phyloP scores from a whole-genome alignment of 2,329 filamentous ascomycete species.

The Microdochium nivale region DNA sequence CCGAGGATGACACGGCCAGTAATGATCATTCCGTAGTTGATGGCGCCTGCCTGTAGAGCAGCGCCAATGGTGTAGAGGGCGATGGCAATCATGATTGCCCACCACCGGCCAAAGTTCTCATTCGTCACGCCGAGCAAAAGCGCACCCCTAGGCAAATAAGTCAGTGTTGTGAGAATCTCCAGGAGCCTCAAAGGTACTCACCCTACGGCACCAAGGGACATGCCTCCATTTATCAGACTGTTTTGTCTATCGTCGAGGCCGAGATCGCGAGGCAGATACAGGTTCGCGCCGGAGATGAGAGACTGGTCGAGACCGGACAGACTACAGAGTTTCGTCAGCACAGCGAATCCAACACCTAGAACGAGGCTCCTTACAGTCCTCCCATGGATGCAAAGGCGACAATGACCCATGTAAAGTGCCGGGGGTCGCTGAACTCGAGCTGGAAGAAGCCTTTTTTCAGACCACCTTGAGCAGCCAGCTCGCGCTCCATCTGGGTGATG shows the following conservation, averaged over 20 bases:
- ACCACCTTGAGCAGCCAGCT: constrained; percentile 22
- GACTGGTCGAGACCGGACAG: constrained; percentile 67
- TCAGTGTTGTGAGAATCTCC: not conserved
- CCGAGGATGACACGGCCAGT: constrained; percentile 60
- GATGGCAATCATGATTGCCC: constrained; percentile 61
- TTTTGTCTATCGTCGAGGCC: constrained; percentile 46
- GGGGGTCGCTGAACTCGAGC: constrained; percentile 51
- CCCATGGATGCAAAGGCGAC: constrained; percentile 70
- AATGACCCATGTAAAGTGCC: constrained; percentile 58
- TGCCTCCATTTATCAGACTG: constrained; percentile 60
- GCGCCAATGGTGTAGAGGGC: constrained; percentile 63
- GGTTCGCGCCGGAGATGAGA: constrained; percentile 62
- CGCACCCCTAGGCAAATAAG: constrained; percentile 37
- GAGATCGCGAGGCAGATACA: constrained; percentile 54
- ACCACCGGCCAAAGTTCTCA: constrained; percentile 57
- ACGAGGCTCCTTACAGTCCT: constrained; percentile 34
- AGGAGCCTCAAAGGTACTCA: not conserved
- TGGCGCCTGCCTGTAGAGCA: constrained; percentile 57
- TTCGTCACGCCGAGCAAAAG: constrained; percentile 58
- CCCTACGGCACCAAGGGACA: constrained; percentile 62
- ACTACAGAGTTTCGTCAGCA: not conserved
- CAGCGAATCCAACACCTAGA: not conserved
- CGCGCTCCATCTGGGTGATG: constrained; percentile 30
- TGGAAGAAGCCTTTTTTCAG: constrained; percentile 36
- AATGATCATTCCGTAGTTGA: constrained; percentile 65